Conservation (phyloP, 1,284 basidiomycete species). For the Irpex rosettiformis region DNA sequence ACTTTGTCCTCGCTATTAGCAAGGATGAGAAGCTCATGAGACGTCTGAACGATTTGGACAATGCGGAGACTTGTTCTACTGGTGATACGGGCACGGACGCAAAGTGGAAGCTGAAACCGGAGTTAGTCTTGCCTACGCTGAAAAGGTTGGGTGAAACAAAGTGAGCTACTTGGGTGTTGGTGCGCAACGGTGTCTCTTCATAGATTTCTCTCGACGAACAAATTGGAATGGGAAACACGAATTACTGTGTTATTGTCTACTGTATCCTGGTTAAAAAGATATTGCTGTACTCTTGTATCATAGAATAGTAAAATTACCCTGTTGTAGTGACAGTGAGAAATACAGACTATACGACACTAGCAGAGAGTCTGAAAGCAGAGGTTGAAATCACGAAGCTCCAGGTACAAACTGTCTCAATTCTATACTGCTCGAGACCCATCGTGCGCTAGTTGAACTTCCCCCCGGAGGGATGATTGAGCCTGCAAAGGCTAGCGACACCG, state of each 20-base stretch:
- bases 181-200: too few relatives aligned
- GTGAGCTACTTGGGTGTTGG: slow-evolving; percentile 8
- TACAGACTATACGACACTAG: too few relatives aligned
- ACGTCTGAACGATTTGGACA: slow-evolving; percentile 68
- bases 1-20: slow-evolving; percentile 66
- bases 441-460: too few relatives aligned
- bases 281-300: background rate
- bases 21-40: slow-evolving; percentile 74
- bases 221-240: too few relatives aligned
- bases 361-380: too few relatives aligned
- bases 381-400: too few relatives aligned
- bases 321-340: background rate
- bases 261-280: background rate
- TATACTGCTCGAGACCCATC: too few relatives aligned
- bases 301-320: background rate
- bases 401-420: too few relatives aligned
- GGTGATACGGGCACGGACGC: slow-evolving; percentile 70
- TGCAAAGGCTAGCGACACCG: too few relatives aligned
- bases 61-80: slow-evolving; percentile 68
- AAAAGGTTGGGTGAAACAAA: slow-evolving; percentile 34
- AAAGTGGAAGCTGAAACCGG: slow-evolving; percentile 60
- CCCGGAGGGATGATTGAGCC: too few relatives aligned
- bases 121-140: slow-evolving; percentile 37
- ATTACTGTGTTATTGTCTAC: background rate
- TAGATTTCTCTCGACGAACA: too few relatives aligned